Base-by-base conservation (phyloP, 2,329 filamentous ascomycete species). In the Scopulariopsis brevicaulis region DNA sequence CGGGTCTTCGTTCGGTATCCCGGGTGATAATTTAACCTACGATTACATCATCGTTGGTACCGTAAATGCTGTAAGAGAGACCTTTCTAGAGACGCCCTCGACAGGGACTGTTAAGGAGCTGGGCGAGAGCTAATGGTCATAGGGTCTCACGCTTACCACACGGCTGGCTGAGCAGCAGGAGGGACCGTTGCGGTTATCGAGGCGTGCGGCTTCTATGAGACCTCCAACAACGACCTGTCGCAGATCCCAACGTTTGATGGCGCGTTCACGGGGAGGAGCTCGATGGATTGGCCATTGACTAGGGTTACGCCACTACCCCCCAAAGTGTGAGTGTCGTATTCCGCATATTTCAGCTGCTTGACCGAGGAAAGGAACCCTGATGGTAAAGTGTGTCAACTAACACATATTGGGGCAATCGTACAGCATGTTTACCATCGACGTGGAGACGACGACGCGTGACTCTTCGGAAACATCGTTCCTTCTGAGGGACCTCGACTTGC, bases 381-480 rank as follows among this genome's bases (percentile, higher is more conserved):
- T n/a, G n/a, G n/a, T n/a, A n/a, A n/a, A n/a, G 18, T 12, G 12
- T 40, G 37, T 40, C 37, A 40, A 12, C 37, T 40, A 40, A 40
- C 3, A 3, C 37, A 12, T 8, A 7, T 18, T 40, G 4, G 37
- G 37, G 4, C 37, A 40, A 40, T 40, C 37, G 37, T 40, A 40
- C 12, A 40, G 37, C 37, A 40, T 40, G 37, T 40, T 40, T 12
- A 40, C 37, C 37, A 40, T 40, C 37, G 37, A 40, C 12, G 37
- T 18, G 4, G 18, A 40, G 37, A 40, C 37, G 4, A 40, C 18
- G 37, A 40, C 12, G 12, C 37, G 37, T 18, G 37, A 40, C 12
- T 69, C 74, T 1, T 72, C 67, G 10, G 65, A 73, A 58, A 66
- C 71, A 7, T 68, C 70, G 0, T 77, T 72, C 56, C 59, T 75